phyloP scores from a whole-genome alignment of 768 basidiomycete genomes.

The Mycena venus region DNA sequence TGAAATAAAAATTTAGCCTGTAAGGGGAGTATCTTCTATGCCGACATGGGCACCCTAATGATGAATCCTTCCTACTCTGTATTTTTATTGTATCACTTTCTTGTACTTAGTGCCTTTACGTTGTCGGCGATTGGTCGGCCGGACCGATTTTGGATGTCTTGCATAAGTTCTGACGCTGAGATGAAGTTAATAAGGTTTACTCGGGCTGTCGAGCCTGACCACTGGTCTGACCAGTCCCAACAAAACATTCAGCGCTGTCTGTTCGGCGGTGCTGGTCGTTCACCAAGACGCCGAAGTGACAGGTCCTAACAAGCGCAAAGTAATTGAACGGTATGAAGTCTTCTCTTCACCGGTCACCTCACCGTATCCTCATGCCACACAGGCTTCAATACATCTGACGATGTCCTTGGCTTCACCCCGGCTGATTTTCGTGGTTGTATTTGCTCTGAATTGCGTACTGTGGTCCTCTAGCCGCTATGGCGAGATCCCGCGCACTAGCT shows the following conservation, averaged over 20 bases:
- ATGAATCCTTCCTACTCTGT: too few relatives aligned
- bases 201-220: background rate
- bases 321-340: background rate
- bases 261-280: background rate
- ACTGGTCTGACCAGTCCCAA: background rate
- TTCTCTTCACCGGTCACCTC: background rate
- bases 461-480: constrained; percentile 75
- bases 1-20: too few relatives aligned
- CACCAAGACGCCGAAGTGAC: background rate
- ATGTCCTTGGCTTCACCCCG: constrained; percentile 67
- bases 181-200: background rate
- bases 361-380: constrained; percentile 13
- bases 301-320: background rate
- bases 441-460: constrained; percentile 71
- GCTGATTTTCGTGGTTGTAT: constrained; percentile 62
- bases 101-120: background rate
- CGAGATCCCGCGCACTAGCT: constrained; percentile 41
- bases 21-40: too few relatives aligned
- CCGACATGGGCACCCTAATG: too few relatives aligned
- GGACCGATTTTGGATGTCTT: background rate
- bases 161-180: background rate
- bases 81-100: background rate
- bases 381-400: constrained; percentile 8
- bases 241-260: background rate
- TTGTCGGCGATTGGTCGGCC: background rate